Conservation (phyloP, 495 filamentous ascomycete genomes). For the Xylaria bambusicola region DNA sequence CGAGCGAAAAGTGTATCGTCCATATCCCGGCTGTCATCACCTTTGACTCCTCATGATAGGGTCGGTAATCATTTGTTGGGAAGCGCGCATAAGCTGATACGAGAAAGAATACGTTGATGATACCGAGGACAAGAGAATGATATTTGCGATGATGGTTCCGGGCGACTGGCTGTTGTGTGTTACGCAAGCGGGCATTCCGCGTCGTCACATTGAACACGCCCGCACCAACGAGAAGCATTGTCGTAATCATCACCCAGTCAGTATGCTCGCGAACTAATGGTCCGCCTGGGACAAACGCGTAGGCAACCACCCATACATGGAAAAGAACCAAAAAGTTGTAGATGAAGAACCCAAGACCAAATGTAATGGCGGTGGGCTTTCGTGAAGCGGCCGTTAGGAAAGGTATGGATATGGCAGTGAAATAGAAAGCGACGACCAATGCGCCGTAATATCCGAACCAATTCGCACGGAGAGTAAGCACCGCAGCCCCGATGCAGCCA, state of each 20-base stretch:
- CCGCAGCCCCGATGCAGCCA: slow-evolving; percentile 74
- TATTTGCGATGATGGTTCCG: slow-evolving; percentile 51
- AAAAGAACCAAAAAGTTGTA: slow-evolving; percentile 92
- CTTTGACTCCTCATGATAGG: slow-evolving; percentile 85
- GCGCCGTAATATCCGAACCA: slow-evolving; percentile 94
- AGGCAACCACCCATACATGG: slow-evolving; percentile 98
- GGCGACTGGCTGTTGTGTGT: slow-evolving; percentile 4
- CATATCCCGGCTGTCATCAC: slow-evolving; percentile 92
- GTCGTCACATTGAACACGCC: slow-evolving; percentile 78
- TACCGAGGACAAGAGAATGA: slow-evolving; percentile 51
- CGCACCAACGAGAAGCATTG: slow-evolving; percentile 79
- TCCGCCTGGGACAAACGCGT: slow-evolving; percentile 98
- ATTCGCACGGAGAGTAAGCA: slow-evolving; percentile 75
- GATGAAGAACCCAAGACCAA: slow-evolving; percentile 82
- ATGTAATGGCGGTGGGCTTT: slow-evolving; percentile 72
- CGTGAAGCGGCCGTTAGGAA: slow-evolving; percentile 73
- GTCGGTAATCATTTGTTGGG: slow-evolving; percentile 86
- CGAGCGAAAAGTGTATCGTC: slow-evolving; percentile 97
- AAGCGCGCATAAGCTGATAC: slow-evolving; percentile 89
- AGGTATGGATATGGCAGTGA: slow-evolving; percentile 79
- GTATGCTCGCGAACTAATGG: slow-evolving; percentile 91
- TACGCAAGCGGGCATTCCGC: slow-evolving; percentile 29
- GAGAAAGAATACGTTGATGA: slow-evolving; percentile 76
- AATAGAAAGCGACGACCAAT: slow-evolving; percentile 70
- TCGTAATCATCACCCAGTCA: slow-evolving; percentile 88